Percentiles rank a stretch among this genome's conserved stretches.
These are phyloP conservation scores for Talaromyces verruculosus DNA, from an alignment of 2,329 filamentous ascomycete species.

Conservation along the genomic window DNA sequence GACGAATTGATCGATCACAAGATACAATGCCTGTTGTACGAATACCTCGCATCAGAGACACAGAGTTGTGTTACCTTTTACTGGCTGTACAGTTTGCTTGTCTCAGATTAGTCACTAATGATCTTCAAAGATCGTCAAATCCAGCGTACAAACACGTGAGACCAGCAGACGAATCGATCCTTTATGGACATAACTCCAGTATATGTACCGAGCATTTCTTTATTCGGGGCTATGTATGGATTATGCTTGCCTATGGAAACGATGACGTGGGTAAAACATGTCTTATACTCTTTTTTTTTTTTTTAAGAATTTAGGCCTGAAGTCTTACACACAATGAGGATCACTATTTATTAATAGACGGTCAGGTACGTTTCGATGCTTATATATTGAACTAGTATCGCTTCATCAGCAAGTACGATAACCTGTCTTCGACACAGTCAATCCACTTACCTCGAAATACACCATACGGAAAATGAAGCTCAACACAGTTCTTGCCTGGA, in stretches of 20 bases:
- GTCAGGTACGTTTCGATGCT: neutral
- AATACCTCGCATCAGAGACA: neutral
- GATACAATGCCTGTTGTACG: neutral
- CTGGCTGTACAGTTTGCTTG: neutral
- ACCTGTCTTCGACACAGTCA: neutral
- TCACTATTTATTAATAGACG: neutral
- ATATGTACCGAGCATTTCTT: neutral
- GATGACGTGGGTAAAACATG: conserved; percentile 1
- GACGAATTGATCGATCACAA: neutral
- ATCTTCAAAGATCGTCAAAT: conserved; percentile 1
- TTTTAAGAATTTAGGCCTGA: neutral
- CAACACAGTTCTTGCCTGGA: neutral
- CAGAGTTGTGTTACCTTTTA: neutral
- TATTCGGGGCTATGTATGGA: neutral
- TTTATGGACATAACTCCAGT: neutral
- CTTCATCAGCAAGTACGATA: neutral
- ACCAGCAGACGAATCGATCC: neutral
- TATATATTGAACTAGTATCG: neutral
- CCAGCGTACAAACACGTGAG: neutral
- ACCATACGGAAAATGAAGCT: neutral
- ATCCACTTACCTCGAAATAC: too few species aligned
- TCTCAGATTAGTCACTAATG: neutral
- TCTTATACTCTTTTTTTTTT: neutral
- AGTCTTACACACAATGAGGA: neutral
- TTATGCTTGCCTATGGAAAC: neutral